Conservation (phyloP, 805 yeast genomes). For the Maudiozyma barnettii region DNA sequence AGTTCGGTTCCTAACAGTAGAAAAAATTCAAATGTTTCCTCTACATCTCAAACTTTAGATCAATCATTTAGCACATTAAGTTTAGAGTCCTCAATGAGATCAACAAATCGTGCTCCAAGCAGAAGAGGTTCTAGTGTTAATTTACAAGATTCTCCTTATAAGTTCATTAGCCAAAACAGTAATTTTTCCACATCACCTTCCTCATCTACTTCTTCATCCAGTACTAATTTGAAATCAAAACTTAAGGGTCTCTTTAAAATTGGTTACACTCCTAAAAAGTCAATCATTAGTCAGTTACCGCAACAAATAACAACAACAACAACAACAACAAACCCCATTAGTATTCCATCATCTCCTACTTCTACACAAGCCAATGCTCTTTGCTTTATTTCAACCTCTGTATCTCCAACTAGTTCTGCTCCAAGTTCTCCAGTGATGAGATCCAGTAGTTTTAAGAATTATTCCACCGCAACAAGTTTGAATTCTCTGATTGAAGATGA, state of each 20-base stretch:
- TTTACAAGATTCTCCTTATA: background rate
- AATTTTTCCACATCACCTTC: background rate
- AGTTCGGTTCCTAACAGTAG: background rate
- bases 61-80: background rate
- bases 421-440: background rate
- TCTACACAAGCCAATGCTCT: background rate
- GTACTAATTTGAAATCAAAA: background rate
- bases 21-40: background rate
- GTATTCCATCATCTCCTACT: background rate
- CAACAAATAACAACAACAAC: background rate
- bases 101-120: background rate
- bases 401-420: background rate
- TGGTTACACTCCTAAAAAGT: background rate
- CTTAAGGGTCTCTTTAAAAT: slow-evolving; percentile 1
- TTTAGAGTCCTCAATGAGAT: background rate
- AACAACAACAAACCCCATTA: background rate
- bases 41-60: background rate
- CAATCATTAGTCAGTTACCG: background rate
- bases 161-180: background rate
- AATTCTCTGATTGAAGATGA: slow-evolving; percentile 12
- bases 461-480: background rate
- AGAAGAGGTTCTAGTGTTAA: background rate
- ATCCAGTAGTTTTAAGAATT: background rate
- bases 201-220: background rate
- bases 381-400: background rate